These are phyloP conservation scores for Omphalea diandra DNA, from an alignment of 441 rosid genomes.

Conservation along the genomic window DNA sequence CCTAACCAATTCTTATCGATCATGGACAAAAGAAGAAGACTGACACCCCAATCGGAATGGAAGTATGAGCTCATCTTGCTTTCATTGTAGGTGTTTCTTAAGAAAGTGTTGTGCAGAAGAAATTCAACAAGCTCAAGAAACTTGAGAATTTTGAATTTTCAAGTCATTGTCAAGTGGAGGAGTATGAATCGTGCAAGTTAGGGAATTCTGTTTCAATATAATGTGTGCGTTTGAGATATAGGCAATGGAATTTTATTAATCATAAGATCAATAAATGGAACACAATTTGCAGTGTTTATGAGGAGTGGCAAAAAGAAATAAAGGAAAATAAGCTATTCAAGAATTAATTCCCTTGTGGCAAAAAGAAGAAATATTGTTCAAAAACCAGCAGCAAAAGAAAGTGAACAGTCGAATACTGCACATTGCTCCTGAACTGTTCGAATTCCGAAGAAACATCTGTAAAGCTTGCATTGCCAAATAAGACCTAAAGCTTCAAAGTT, in stretches of 20 bases:
- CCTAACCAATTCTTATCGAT: not conserved
- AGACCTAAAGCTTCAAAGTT: not conserved
- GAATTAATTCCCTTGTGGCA: not conserved
- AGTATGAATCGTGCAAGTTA: conserved; percentile 10
- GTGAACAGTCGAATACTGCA: not conserved
- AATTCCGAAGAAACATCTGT: not conserved
- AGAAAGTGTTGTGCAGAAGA: not conserved
- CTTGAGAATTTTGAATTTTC: not conserved
- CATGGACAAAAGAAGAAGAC: conserved; percentile 4
- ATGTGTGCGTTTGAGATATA: not conserved
- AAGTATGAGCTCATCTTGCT: not conserved
- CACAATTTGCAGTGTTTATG: not conserved
- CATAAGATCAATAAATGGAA: not conserved
- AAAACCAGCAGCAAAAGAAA: not conserved
- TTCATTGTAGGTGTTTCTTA: not conserved
- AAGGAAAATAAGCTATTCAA: not conserved
- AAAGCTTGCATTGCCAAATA: not conserved
- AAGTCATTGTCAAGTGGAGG: not conserved
- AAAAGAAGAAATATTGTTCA: not conserved
- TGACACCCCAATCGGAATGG: not conserved
- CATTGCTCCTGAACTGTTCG: not conserved
- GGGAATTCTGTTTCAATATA: not conserved
- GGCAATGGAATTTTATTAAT: not conserved
- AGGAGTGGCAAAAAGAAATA: not conserved
- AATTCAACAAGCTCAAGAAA: not conserved